These are phyloP conservation scores for Calonectria montana DNA, from an alignment of 2,329 filamentous ascomycete genomes.

Conservation along the genomic window DNA sequence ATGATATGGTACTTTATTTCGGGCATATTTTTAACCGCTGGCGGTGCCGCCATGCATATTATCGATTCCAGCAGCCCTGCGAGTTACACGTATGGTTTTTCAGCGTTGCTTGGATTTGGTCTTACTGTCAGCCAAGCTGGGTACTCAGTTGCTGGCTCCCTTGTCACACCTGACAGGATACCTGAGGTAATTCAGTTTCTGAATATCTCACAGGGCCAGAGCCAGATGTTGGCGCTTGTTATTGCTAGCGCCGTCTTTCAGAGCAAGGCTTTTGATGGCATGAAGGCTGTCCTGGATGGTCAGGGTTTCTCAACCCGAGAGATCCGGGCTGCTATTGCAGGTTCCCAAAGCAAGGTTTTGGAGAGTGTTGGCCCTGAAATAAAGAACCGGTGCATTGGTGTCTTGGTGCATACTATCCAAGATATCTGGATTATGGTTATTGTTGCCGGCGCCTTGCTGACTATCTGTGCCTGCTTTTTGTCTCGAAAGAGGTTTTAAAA, in stretches of 20 bases:
- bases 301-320: conserved; percentile 24
- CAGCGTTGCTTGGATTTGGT: conserved; percentile 29
- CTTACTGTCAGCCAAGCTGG: conserved; percentile 25
- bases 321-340: conserved; percentile 26
- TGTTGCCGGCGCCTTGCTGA: conserved; percentile 21
- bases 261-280: conserved; percentile 25
- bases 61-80: conserved; percentile 23
- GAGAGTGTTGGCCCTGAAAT: conserved; percentile 16
- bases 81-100: conserved; percentile 34
- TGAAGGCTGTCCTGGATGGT: conserved; percentile 17
- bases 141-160: conserved; percentile 13
- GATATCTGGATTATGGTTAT: conserved; percentile 33
- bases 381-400: conserved; percentile 15
- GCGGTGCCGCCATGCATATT: conserved; percentile 20
- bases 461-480: conserved; percentile 25
- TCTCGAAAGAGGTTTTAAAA: conserved; percentile 20
- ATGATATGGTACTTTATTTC: conserved; percentile 22
- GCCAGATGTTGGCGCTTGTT: conserved; percentile 25
- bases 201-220: conserved; percentile 29
- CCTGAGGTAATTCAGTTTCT: conserved; percentile 28
- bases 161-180: conserved; percentile 19
- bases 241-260: conserved; percentile 29
- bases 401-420: conserved; percentile 25
- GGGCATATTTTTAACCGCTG: conserved; percentile 18
- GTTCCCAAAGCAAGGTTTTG: conserved; percentile 25